phyloP scores from a whole-genome alignment of 805 yeast species.

The Candida sakaeoensis region DNA sequence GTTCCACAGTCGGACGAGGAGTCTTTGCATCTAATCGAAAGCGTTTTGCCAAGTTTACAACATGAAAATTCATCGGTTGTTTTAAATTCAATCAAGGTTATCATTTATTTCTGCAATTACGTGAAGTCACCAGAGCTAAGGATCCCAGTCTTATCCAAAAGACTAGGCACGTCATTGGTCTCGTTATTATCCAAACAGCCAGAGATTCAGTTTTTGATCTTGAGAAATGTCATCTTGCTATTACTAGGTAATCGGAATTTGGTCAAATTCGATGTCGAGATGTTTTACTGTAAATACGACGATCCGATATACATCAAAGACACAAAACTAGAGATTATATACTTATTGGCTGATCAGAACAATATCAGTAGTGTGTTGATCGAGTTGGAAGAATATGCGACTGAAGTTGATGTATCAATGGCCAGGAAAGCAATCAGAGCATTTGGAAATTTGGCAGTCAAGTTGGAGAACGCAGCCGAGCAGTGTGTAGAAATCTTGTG shows the following conservation, averaged over 20 bases:
- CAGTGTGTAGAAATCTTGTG: slow-evolving; percentile 61
- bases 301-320: slow-evolving; percentile 88
- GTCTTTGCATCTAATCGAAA: slow-evolving; percentile 62
- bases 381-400: slow-evolving; percentile 82
- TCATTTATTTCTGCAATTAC: slow-evolving; percentile 72
- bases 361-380: slow-evolving; percentile 60
- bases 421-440: slow-evolving; percentile 86
- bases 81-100: slow-evolving; percentile 67
- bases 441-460: slow-evolving; percentile 83
- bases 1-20: slow-evolving; percentile 70
- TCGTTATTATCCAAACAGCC: slow-evolving; percentile 70
- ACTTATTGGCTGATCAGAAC: slow-evolving; percentile 63
- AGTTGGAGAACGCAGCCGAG: slow-evolving; percentile 57
- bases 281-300: slow-evolving; percentile 77
- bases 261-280: slow-evolving; percentile 62
- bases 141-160: slow-evolving; percentile 51
- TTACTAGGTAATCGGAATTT: slow-evolving; percentile 63
- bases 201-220: slow-evolving; percentile 77
- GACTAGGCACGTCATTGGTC: slow-evolving; percentile 66
- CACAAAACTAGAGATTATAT: slow-evolving; percentile 84
- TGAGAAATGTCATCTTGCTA: slow-evolving; percentile 75
- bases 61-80: slow-evolving; percentile 82
- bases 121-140: slow-evolving; percentile 52
- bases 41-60: slow-evolving; percentile 65
- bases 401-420: slow-evolving; percentile 82